Percentiles rank a stretch among this genome's conserved stretches.
These are phyloP conservation scores for Cyclostephanos invisitatus DNA, from an alignment of 108 stramenopile genomes.

Conservation along the genomic window DNA sequence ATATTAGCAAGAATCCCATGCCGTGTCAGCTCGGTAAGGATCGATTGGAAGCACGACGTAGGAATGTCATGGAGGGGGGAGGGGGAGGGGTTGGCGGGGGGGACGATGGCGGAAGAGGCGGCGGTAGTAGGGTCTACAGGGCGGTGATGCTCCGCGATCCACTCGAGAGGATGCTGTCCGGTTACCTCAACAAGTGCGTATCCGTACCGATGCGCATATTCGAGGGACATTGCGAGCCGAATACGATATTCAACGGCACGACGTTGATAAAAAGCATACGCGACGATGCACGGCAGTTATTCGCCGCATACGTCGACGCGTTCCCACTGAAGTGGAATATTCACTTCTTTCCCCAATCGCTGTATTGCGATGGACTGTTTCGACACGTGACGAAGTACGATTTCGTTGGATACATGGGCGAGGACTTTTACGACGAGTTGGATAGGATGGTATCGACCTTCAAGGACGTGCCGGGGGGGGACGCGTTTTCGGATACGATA, in stretches of 20 bases:
- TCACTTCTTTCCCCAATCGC: conserved; percentile 52
- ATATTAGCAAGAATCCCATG: neutral
- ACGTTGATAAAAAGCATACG: neutral
- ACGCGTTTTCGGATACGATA: conserved; percentile 10
- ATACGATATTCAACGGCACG: conserved; percentile 13
- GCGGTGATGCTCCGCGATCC: conserved; percentile 52
- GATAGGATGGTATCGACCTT: conserved; percentile 17
- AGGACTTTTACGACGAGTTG: conserved; percentile 31
- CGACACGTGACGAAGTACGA: conserved; percentile 36
- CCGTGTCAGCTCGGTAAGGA: neutral
- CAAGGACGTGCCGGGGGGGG: neutral
- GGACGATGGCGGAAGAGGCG: neutral
- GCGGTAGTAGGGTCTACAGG: neutral
- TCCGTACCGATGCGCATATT: neutral
- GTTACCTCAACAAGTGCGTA: conserved; percentile 57
- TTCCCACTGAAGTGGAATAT: conserved; percentile 60
- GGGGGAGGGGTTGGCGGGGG: too few species aligned
- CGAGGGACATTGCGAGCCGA: conserved; percentile 29
- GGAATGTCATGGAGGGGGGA: too few species aligned
- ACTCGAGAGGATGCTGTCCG: conserved; percentile 55
- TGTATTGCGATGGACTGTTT: conserved; percentile 50
- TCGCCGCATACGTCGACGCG: conserved; percentile 53
- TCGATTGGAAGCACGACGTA: neutral
- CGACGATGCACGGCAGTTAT: conserved; percentile 28
- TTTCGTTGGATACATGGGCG: conserved; percentile 58